These are phyloP conservation scores for Chaetomium globosum DNA, from an alignment of 2,329 filamentous ascomycete species.

Conservation along the genomic window DNA sequence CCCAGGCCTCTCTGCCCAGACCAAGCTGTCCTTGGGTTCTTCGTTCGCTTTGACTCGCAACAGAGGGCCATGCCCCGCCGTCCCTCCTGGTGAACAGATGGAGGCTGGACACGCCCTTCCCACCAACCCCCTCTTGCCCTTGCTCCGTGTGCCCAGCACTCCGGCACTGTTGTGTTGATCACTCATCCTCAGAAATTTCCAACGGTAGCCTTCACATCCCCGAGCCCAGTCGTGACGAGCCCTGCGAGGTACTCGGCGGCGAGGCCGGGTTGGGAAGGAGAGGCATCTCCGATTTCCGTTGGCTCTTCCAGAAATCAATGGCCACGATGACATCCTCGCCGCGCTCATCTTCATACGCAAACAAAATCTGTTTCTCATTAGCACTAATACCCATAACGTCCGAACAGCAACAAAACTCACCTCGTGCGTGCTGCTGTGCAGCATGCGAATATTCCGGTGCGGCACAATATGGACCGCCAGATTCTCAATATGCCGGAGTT, in stretches of 20 bases:
- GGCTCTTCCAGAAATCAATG: slow-evolving; percentile 91
- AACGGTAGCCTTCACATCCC: slow-evolving; percentile 6
- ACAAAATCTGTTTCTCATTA: slow-evolving; percentile 73
- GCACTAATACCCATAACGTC: neutral
- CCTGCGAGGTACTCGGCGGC: slow-evolving; percentile 21
- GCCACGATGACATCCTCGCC: slow-evolving; percentile 93
- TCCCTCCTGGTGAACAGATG: neutral
- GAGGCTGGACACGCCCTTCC: neutral
- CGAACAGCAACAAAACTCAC: slow-evolving; percentile 54
- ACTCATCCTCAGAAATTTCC: neutral
- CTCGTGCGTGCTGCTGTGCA: slow-evolving; percentile 96
- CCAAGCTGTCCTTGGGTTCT: neutral
- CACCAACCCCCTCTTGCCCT: neutral
- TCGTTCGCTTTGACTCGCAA: neutral
- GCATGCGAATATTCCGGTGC: slow-evolving; percentile 94
- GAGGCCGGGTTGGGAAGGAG: slow-evolving; percentile 14
- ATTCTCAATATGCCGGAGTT: slow-evolving; percentile 92
- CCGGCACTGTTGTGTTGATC: neutral
- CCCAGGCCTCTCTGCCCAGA: neutral
- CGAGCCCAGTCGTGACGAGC: slow-evolving; percentile 10
- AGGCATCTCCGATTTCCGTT: slow-evolving; percentile 49
- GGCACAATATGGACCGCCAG: slow-evolving; percentile 95
- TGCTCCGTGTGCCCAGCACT: neutral
- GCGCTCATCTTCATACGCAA: slow-evolving; percentile 93
- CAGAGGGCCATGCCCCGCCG: neutral